A percentile compares a stretch with the other conserved stretches of the same genome.
Conservation (phyloP, 495 filamentous ascomycete species). For the Penicillium samsonianum region DNA sequence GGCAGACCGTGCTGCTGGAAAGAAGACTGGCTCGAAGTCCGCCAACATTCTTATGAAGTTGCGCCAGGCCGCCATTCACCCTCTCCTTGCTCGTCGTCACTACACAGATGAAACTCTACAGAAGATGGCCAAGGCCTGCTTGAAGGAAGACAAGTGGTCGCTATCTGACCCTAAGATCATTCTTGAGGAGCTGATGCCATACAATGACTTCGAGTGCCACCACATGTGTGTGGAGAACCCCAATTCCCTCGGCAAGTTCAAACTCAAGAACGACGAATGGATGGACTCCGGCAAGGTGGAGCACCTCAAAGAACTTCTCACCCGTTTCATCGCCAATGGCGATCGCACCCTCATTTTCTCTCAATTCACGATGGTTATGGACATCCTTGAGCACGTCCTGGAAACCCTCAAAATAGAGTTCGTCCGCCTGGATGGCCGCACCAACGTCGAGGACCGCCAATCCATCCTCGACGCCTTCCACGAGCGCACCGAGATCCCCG, state of each 20-base stretch:
- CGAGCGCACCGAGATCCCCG: slow-evolving; percentile 71
- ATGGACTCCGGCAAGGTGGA: slow-evolving; percentile 91
- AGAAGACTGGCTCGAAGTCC: slow-evolving; percentile 55
- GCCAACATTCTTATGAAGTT: slow-evolving; percentile 86
- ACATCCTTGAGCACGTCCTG: slow-evolving; percentile 82
- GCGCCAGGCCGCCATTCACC: slow-evolving; percentile 90
- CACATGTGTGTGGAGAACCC: slow-evolving; percentile 71
- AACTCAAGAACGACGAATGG: slow-evolving; percentile 75
- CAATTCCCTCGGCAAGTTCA: slow-evolving; percentile 66
- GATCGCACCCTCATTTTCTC: slow-evolving; percentile 89
- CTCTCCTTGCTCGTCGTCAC: slow-evolving; percentile 77
- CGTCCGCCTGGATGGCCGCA: slow-evolving; percentile 82
- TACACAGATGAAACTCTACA: slow-evolving; percentile 72
- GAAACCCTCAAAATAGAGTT: slow-evolving; percentile 72
- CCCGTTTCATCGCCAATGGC: slow-evolving; percentile 72
- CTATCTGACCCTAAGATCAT: slow-evolving; percentile 64
- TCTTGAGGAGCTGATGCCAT: slow-evolving; percentile 67
- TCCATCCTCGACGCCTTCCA: slow-evolving; percentile 81
- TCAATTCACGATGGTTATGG: slow-evolving; percentile 87
- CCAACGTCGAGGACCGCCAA: slow-evolving; percentile 79
- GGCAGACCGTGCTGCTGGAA: slow-evolving; percentile 57
- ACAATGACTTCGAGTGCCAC: slow-evolving; percentile 83
- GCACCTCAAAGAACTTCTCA: slow-evolving; percentile 71
- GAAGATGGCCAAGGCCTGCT: slow-evolving; percentile 75
- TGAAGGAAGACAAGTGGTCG: slow-evolving; percentile 63